Evolutionary conservation across 1,284 basidiomycete species (phyloP), one percentile per base, ranked within the genome.

Genomic region (Puccinia coronata): DNA sequence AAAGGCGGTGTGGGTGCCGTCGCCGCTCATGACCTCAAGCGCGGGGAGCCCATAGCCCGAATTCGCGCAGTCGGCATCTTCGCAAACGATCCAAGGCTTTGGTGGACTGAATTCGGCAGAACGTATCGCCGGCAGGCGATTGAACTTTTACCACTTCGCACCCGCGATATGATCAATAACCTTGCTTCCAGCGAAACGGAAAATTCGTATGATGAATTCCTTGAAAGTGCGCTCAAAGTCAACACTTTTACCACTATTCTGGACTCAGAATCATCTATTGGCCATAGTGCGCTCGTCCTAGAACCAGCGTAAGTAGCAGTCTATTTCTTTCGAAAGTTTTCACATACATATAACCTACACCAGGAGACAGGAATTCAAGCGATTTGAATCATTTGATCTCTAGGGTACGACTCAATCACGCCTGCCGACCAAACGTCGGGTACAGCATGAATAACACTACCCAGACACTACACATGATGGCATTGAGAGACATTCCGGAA

Each of bases 391-490:
- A n/a, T 69, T 39, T 63, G 2, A 39, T 23, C 20, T 23, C 41
- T 70, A 70, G 67, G 67, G 67, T 70, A 11, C 74, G 74, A 5
- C 53, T 77, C 20, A 77, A 77, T 63, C 74, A 77, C 51, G 65
- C 69, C 51, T 79, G 76, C 41, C 76, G 76, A 28, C 47, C 76
- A 61, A 79, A 79, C 51, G 36, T 65, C 51, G 63, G 34, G 39
- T 79, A 55, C 53, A 43, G 59, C 34, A 34, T 70, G 11, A 51
- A 79, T 70, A 34, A 51, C 9, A 2, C 28, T 28, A 55, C 63
- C 2, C 61, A 67, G 63, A 57, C 39, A 69, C 9, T 79, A 53
- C 65, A 79, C 49, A 55, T 79, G 76, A 28, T 31, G 23, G 65
- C 76, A 25, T 49, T 79, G 3, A 63, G 76, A 34, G 51, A 79